Base-by-base conservation (phyloP, 169 alveolate genomes). In the Plasmodium relictum region DNA sequence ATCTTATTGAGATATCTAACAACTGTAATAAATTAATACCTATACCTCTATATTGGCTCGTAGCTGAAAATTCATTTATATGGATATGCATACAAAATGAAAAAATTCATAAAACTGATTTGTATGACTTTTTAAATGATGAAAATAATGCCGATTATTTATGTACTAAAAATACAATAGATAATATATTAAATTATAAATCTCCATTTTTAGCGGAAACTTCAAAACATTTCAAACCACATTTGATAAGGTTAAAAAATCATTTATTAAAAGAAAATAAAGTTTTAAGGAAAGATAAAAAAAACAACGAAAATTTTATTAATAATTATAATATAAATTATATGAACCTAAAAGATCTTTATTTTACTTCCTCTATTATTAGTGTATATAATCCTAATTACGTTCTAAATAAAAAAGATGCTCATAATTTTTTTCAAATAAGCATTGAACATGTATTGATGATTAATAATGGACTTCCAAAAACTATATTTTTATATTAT, bases 81-180 rank as follows among this genome's bases (percentile, higher is more conserved):
- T 83, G 91, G 91, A 24, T 83, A 58, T 83, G 74, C 7, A 69
- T 83, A 83, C 83, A 83, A 14, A 83, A 66, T 20, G 91, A 83
- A 83, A 70, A 62, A 69, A 83, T 69, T 12, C n/a, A 83, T 48
- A 68, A 83, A 52, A 42, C 37, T 24, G 73, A 83, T 58, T 58
- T 83, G 26, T 83, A 83, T 62, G 65, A 54, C n/a, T 83, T 83
- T 83, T 45, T 83, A 48, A 24, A 69, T 56, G 73, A 69, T 18
- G 65, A 68, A 41, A 44, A 44, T 20, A 83, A 83, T 69, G 91
- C 91, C 31, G 91, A 83, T 58, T 62, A 62, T 69, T 45, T 83
- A 45, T 83, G 91, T 45, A 16, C 83, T 16, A 83, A 83, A 26
- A 62, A n/a, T n/a, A 83, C 91, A 5, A 20, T 83, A 24, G 91